Evolutionary conservation across 305 asterid species (phyloP).

Genomic region (Fraxinus ornus): DNA sequence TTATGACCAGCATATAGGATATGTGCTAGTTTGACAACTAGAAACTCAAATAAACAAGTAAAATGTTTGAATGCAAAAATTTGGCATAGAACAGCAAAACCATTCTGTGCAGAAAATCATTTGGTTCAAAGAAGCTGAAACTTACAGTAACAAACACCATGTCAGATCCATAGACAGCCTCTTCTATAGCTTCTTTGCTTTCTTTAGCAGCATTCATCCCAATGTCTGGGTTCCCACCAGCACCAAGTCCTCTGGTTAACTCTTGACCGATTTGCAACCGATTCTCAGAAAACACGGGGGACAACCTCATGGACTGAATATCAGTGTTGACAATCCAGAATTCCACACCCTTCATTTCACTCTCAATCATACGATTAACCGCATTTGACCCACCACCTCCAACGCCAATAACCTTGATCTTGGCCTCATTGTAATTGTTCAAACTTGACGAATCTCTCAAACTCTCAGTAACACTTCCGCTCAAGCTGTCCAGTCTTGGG

Average conservation of each 20-base stretch:
- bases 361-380: slow-evolving; percentile 57
- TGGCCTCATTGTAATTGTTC: slow-evolving; percentile 45
- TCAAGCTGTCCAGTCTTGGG: slow-evolving; percentile 36
- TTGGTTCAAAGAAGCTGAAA: not conserved
- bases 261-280: slow-evolving; percentile 56
- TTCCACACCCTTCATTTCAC: slow-evolving; percentile 55
- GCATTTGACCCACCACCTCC: slow-evolving; percentile 65
- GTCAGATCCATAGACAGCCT: slow-evolving; percentile 20
- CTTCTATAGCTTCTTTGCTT: slow-evolving; percentile 31
- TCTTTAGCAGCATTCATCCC: slow-evolving; percentile 51
- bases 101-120: not conserved
- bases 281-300: slow-evolving; percentile 41
- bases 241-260: slow-evolving; percentile 60
- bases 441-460: slow-evolving; percentile 31
- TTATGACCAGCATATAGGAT: not conserved
- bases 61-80: slow-evolving; percentile 1
- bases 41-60: not conserved
- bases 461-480: slow-evolving; percentile 39
- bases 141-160: slow-evolving; percentile 7
- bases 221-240: slow-evolving; percentile 58
- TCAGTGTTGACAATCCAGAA: slow-evolving; percentile 62
- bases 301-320: slow-evolving; percentile 52
- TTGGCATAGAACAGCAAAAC: not conserved
- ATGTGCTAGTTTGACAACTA: not conserved
- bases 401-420: slow-evolving; percentile 54